phyloP scores from a whole-genome alignment of 139 green algal genomes.

The Klebsormidium nitens region DNA sequence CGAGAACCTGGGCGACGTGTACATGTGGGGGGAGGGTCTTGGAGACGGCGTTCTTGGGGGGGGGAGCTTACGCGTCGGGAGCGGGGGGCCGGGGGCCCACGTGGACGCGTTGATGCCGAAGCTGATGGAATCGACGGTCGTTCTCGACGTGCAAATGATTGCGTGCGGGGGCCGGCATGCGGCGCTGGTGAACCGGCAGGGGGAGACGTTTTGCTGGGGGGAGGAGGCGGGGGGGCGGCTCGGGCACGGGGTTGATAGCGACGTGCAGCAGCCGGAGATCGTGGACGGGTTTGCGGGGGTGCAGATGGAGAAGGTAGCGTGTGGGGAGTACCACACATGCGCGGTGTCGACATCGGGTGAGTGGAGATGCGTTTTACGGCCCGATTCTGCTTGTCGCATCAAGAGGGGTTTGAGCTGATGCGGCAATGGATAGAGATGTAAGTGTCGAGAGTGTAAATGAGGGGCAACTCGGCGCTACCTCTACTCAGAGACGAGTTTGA shows the following conservation, averaged over 20 bases:
- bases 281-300: slow-evolving; percentile 30
- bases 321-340: slow-evolving; percentile 31
- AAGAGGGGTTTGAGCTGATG: no score
- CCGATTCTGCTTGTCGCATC: no score
- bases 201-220: slow-evolving; percentile 39
- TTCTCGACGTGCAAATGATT: slow-evolving; percentile 33
- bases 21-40: slow-evolving; percentile 35
- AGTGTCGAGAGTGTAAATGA: no score
- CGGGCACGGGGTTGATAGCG: slow-evolving; percentile 26
- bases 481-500: no score
- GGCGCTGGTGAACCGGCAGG: slow-evolving; percentile 28
- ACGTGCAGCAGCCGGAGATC: slow-evolving; percentile 24
- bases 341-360: no score
- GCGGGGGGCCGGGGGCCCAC: background rate
- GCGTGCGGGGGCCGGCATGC: slow-evolving; percentile 31
- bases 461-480: no score
- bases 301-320: slow-evolving; percentile 30
- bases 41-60: slow-evolving; percentile 18
- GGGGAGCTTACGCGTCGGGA: background rate
- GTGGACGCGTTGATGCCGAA: slow-evolving; percentile 17
- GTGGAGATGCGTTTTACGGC: no score
- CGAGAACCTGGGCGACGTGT: slow-evolving; percentile 31
- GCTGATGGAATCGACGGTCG: slow-evolving; percentile 16
- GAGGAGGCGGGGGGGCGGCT: slow-evolving; percentile 25
- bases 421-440: no score